These are phyloP conservation scores for Barnettozyma vustinii DNA, from an alignment of 805 yeast species.

Conservation along the genomic window DNA sequence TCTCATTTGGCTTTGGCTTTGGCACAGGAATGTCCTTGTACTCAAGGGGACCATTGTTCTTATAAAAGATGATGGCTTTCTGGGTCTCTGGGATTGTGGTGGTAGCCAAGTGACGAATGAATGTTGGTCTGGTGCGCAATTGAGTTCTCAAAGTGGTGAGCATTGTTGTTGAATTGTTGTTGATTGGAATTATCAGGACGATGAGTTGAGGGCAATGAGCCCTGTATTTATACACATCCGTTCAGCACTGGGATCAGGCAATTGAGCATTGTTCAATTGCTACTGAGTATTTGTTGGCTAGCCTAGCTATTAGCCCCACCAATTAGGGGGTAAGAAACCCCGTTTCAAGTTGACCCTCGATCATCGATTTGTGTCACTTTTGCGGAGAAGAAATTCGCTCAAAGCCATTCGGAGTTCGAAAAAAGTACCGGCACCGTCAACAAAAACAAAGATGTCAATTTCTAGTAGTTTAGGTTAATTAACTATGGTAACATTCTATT, in stretches of 20 bases:
- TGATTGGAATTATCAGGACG: neutral
- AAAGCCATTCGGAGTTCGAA: constrained; percentile 3
- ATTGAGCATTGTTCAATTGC: no score
- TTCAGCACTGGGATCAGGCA: neutral
- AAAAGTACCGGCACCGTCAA: neutral
- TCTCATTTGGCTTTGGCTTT: constrained; percentile 49
- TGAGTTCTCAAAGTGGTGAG: constrained; percentile 2
- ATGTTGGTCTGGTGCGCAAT: constrained; percentile 3
- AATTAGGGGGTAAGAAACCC: neutral
- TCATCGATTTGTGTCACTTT: constrained; percentile 3
- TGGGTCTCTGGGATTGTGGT: constrained; percentile 40
- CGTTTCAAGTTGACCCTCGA: neutral
- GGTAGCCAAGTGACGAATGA: constrained; percentile 18
- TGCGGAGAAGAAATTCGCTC: constrained; percentile 6
- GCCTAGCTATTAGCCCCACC: neutral
- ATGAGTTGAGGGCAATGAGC: neutral
- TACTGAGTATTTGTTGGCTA: neutral
- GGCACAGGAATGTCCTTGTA: constrained; percentile 55
- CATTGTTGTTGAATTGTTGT: neutral
- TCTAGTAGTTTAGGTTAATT: no score
- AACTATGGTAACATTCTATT: neutral
- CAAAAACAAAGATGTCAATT: no score
- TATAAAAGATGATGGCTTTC: constrained; percentile 48
- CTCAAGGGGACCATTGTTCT: constrained; percentile 41
- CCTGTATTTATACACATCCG: neutral